These are phyloP conservation scores for Heterobasidion occidentale DNA, from an alignment of 1,284 basidiomycete genomes.

Conservation along the genomic window DNA sequence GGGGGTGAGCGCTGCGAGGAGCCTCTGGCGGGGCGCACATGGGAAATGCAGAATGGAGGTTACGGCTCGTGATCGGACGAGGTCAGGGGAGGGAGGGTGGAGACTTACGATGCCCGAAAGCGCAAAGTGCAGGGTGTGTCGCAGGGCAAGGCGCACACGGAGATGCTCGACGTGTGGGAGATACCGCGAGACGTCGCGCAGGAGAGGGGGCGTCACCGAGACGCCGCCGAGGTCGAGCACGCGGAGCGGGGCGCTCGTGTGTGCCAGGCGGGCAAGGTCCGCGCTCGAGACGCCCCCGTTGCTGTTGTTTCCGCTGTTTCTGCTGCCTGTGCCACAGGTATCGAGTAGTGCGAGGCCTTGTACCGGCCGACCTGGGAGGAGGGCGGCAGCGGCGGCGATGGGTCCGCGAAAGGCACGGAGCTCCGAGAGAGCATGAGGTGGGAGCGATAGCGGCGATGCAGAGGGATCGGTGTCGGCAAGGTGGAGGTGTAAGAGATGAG, in stretches of 20 bases:
- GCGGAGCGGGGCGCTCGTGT: conserved; percentile 36
- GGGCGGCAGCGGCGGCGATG: conserved; percentile 44
- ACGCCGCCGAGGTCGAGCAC: conserved; percentile 52
- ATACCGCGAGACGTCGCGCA: conserved; percentile 46
- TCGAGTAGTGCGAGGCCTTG: conserved; percentile 43
- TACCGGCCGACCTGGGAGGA: conserved; percentile 54
- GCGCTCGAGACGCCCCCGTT: conserved; percentile 45
- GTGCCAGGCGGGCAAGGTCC: conserved; percentile 42
- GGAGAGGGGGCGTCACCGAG: conserved; percentile 45
- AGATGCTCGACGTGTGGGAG: conserved; percentile 42
- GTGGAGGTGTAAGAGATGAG: conserved; percentile 32
- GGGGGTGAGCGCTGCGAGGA: conserved; percentile 29
- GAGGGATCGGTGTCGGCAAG: conserved; percentile 34
- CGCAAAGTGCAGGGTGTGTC: conserved; percentile 57
- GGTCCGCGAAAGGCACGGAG: conserved; percentile 52
- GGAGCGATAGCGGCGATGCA: conserved; percentile 27
- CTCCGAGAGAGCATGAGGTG: conserved; percentile 31
- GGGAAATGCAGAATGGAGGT: neutral
- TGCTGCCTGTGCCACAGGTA: too few species aligned
- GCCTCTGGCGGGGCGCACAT: conserved; percentile 17
- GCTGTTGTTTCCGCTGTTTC: conserved; percentile 10
- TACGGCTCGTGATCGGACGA: neutral
- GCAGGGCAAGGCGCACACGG: conserved; percentile 49
- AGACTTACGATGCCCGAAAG: conserved; percentile 57
- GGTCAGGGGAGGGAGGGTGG: conserved; percentile 1